Percentiles rank a stretch among this genome's conserved stretches.
phyloP scores from a whole-genome alignment of 2,329 filamentous ascomycete species.

The Cladosporium sp. region DNA sequence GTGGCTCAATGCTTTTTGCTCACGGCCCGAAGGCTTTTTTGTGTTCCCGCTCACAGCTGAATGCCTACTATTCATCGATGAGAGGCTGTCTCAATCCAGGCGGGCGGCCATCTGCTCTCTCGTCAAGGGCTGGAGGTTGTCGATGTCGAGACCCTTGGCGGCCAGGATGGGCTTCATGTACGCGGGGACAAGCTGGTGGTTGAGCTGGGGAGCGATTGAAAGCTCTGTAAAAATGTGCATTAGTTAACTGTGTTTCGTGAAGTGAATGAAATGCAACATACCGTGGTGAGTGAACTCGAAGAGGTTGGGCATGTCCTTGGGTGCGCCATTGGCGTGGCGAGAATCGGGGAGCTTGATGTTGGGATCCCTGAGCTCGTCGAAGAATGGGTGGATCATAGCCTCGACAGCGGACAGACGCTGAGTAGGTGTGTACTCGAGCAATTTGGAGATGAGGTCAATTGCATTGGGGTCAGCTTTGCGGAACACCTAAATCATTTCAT shows the following conservation, averaged over 20 bases:
- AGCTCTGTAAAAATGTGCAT: conserved; percentile 64
- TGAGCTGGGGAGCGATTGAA: conserved; percentile 88
- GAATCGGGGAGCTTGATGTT: conserved; percentile 90
- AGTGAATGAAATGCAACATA: conserved; percentile 51
- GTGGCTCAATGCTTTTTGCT: conserved; percentile 20
- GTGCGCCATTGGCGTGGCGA: conserved; percentile 76
- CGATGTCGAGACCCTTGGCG: conserved; percentile 79
- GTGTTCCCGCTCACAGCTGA: conserved; percentile 14
- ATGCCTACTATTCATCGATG: background rate
- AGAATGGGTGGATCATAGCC: conserved; percentile 98
- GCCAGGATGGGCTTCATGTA: conserved; percentile 76
- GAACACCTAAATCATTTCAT: conserved; percentile 67
- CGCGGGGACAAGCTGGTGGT: conserved; percentile 80
- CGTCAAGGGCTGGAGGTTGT: conserved; percentile 86
- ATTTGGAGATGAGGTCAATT: conserved; percentile 89
- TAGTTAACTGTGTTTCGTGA: background rate
- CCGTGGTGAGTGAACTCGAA: conserved; percentile 95
- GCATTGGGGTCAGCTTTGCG: conserved; percentile 91
- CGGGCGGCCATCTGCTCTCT: conserved; percentile 98
- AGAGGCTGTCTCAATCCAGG: conserved; percentile 68
- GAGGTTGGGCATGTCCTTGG: conserved; percentile 80
- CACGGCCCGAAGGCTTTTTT: conserved; percentile 10
- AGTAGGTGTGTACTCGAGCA: conserved; percentile 96
- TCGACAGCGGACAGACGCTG: conserved; percentile 91
- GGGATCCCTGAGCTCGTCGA: conserved; percentile 94